phyloP scores from a whole-genome alignment of 331 rosid species.

The Acacia pycnantha region DNA sequence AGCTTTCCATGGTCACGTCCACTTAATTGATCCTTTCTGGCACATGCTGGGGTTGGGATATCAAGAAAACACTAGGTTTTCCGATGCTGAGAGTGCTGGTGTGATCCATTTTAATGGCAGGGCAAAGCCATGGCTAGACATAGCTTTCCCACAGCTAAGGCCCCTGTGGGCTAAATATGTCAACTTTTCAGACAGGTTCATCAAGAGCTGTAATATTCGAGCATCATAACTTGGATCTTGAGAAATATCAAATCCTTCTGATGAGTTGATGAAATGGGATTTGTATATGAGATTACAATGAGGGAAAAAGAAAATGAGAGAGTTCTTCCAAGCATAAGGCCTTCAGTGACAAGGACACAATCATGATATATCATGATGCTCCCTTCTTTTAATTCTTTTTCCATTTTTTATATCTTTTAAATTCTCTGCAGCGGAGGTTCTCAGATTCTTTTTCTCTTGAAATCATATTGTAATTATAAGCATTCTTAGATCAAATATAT shows the following conservation, averaged over 20 bases:
- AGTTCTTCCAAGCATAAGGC: conserved; percentile 54
- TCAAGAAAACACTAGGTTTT: conserved; percentile 76
- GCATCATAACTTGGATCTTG: conserved; percentile 52
- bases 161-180: conserved; percentile 81
- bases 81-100: conserved; percentile 75
- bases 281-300: conserved; percentile 23
- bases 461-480: conserved; percentile 45
- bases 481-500: conserved; percentile 31
- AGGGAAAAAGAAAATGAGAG: conserved; percentile 36
- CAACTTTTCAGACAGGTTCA: conserved; percentile 85
- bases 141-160: conserved; percentile 83
- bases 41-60: conserved; percentile 98
- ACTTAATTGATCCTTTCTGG: conserved; percentile 92
- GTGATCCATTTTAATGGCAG: conserved; percentile 97
- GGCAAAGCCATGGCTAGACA: conserved; percentile 99
- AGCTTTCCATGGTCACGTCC: conserved; percentile 95
- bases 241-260: conserved; percentile 22
- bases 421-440: conserved; percentile 36
- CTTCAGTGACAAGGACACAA: conserved; percentile 29
- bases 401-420: conserved; percentile 27
- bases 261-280: conserved; percentile 40
- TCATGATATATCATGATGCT: conserved; percentile 38
- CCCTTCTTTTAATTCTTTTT: conserved; percentile 29
- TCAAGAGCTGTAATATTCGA: conserved; percentile 83
- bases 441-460: conserved; percentile 41